Conservation (phyloP, 306 rosid species). For the Prunus armeniaca region DNA sequence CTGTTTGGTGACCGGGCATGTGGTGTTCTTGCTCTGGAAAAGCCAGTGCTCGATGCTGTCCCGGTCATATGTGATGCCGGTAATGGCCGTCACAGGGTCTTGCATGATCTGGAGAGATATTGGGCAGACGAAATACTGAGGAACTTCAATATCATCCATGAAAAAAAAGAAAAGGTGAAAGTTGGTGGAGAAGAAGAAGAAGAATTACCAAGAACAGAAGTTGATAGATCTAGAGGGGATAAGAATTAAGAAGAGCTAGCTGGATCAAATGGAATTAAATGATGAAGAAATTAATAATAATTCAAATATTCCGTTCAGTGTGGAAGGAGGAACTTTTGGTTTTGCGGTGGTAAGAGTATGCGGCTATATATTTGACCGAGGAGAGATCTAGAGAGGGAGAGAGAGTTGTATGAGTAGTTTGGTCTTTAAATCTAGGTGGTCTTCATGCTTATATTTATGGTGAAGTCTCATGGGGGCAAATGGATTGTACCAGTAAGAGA, state of each 20-base stretch:
- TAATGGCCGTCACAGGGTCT: constrained; percentile 66
- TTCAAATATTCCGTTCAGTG: not conserved
- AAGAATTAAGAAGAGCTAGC: not conserved
- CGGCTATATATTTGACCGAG: constrained; percentile 1
- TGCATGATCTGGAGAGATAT: constrained; percentile 73
- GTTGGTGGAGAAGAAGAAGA: not conserved
- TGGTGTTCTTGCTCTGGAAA: constrained; percentile 34
- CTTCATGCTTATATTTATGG: not conserved
- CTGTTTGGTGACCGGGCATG: constrained; percentile 63
- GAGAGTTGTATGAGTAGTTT: not conserved
- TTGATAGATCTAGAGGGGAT: not conserved
- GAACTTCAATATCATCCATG: constrained; percentile 75
- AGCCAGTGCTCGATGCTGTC: constrained; percentile 76
- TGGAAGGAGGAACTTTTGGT: not conserved
- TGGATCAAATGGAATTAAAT: not conserved
- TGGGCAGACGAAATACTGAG: constrained; percentile 66
- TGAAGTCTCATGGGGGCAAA: not conserved
- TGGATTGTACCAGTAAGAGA: not conserved
- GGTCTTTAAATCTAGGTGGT: not conserved
- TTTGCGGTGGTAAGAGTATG: not conserved
- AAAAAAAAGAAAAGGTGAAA: not conserved
- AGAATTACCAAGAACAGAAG: not conserved
- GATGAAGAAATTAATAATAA: not conserved
- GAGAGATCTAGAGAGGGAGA: not conserved
- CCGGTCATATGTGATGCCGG: constrained; percentile 80